Evolutionary conservation across 768 basidiomycete genomes (phyloP).

Genomic region (Hemileccinum rubropunctum): DNA sequence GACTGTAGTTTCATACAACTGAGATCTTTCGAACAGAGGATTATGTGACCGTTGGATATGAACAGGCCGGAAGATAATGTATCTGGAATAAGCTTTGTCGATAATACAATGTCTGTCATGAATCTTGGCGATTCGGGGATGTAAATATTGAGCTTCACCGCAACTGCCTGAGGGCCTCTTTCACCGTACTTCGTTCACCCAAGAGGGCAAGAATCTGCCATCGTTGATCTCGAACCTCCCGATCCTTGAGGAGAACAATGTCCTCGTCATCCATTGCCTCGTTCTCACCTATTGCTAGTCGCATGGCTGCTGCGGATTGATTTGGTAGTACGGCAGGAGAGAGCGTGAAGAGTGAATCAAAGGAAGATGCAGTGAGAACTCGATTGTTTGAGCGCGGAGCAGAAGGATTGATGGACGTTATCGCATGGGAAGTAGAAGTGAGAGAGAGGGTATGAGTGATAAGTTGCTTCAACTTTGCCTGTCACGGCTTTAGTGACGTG

Average conservation of each 20-base stretch:
- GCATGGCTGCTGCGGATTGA: slow-evolving; percentile 73
- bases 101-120: not conserved
- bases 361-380: slow-evolving; percentile 64
- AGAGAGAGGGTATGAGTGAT: slow-evolving; percentile 78
- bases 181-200: slow-evolving; percentile 69
- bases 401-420: slow-evolving; percentile 71
- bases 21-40: too few species aligned
- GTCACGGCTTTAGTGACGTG: not conserved
- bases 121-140: not conserved
- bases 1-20: not conserved
- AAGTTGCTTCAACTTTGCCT: slow-evolving; percentile 83
- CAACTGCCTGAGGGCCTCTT: slow-evolving; percentile 49
- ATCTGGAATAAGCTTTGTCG: too few species aligned
- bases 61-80: too few species aligned
- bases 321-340: slow-evolving; percentile 78
- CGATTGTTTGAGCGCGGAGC: slow-evolving; percentile 35
- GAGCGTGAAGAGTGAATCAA: slow-evolving; percentile 75
- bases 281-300: slow-evolving; percentile 56
- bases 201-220: slow-evolving; percentile 80
- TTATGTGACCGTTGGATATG: too few species aligned
- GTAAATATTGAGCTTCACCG: slow-evolving; percentile 17
- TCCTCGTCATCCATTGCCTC: slow-evolving; percentile 47
- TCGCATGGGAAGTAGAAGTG: slow-evolving; percentile 72
- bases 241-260: slow-evolving; percentile 52
- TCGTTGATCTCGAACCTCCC: slow-evolving; percentile 63